These are phyloP conservation scores for Leccinellum luteum DNA, from an alignment of 768 basidiomycete species.

Conservation along the genomic window DNA sequence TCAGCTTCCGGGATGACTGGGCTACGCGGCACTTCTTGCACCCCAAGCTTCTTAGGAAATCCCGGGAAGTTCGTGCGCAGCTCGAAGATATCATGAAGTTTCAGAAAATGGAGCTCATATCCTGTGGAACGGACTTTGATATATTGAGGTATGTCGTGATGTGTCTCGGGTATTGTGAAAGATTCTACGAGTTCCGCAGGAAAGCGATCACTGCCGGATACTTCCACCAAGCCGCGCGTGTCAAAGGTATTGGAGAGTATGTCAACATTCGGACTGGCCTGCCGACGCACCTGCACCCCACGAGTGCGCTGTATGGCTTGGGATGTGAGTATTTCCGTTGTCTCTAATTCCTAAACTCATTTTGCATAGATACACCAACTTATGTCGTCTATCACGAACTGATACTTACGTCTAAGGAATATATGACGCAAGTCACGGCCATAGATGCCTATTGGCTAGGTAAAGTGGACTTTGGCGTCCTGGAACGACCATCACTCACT, in stretches of 20 bases:
- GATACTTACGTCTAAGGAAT: constrained; percentile 92
- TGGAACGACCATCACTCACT: constrained; percentile 2
- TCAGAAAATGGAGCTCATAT: constrained; percentile 93
- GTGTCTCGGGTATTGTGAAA: background rate
- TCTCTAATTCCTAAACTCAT: background rate
- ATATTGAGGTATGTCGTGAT: constrained; percentile 56
- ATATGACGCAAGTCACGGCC: constrained; percentile 99
- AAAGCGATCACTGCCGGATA: constrained; percentile 98
- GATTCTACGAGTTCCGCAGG: constrained; percentile 37
- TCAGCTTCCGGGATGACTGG: constrained; percentile 92
- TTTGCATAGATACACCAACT: constrained; percentile 76
- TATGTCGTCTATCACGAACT: constrained; percentile 98
- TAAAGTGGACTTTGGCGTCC: constrained; percentile 32
- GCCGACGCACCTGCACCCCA: constrained; percentile 95
- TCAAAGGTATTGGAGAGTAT: constrained; percentile 99
- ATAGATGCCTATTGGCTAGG: constrained; percentile 98
- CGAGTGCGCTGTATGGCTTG: constrained; percentile 92
- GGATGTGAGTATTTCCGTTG: constrained; percentile 65
- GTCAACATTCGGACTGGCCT: constrained; percentile 94
- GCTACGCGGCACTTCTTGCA: constrained; percentile 93
- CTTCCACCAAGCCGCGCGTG: constrained; percentile 97
- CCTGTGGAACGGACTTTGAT: constrained; percentile 94
- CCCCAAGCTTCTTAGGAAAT: constrained; percentile 92
- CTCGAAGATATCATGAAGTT: constrained; percentile 99
- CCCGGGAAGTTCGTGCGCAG: constrained; percentile 91